These are phyloP conservation scores for Colletotrichum ledebouriae DNA, from an alignment of 2,329 filamentous ascomycete genomes.

Conservation along the genomic window DNA sequence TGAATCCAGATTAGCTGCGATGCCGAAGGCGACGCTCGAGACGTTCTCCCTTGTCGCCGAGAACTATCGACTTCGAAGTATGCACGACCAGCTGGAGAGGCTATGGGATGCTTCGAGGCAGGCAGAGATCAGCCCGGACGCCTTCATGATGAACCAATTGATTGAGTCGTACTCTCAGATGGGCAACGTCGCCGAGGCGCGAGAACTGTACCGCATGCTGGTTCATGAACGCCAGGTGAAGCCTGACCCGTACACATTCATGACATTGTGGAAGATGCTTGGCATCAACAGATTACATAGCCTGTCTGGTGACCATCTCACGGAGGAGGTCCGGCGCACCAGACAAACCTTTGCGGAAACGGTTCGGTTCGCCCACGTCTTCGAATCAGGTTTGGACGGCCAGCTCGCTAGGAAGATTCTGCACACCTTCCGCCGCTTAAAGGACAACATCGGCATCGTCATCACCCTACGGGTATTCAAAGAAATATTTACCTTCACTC, in stretches of 20 bases:
- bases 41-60: slow-evolving; percentile 83
- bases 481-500: slow-evolving; percentile 58
- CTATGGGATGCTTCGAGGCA: slow-evolving; percentile 73
- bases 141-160: slow-evolving; percentile 84
- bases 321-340: slow-evolving; percentile 51
- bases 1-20: slow-evolving; percentile 41
- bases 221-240: slow-evolving; percentile 61
- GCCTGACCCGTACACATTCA: slow-evolving; percentile 78
- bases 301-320: slow-evolving; percentile 49
- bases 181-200: slow-evolving; percentile 67
- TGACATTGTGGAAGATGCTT: slow-evolving; percentile 74
- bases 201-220: slow-evolving; percentile 68
- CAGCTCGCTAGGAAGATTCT: slow-evolving; percentile 64
- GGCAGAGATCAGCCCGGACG: slow-evolving; percentile 76
- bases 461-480: slow-evolving; percentile 60
- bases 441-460: slow-evolving; percentile 60
- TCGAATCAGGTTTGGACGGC: slow-evolving; percentile 59
- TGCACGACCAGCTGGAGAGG: slow-evolving; percentile 68
- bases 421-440: slow-evolving; percentile 63
- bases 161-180: slow-evolving; percentile 75
- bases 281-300: slow-evolving; percentile 62
- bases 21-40: slow-evolving; percentile 77
- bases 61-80: slow-evolving; percentile 75
- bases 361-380: slow-evolving; percentile 62
- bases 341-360: slow-evolving; percentile 62